Evolutionary conservation across 495 filamentous ascomycete genomes (phyloP).

Genomic region (Aspergillus leporis): DNA sequence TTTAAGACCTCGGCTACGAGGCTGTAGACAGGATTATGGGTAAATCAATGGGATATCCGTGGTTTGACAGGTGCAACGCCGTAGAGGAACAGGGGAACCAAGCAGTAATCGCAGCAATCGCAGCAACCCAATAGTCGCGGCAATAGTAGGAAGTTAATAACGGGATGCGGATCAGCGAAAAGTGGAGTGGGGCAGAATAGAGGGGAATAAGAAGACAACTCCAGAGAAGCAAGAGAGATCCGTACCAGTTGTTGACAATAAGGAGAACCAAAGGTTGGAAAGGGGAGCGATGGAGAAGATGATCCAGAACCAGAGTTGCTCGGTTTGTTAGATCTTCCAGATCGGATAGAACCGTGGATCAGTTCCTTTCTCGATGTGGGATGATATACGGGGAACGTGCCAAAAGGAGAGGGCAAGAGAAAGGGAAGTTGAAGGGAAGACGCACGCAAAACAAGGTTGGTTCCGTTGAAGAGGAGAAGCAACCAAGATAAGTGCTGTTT

Average conservation of each 20-base stretch:
- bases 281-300: conserved; percentile 3
- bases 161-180: conserved; percentile 9
- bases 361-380: neutral
- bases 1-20: neutral
- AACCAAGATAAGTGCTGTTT: neutral
- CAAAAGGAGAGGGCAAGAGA: neutral
- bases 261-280: conserved; percentile 1
- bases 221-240: too few relatives aligned
- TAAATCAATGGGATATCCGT: neutral
- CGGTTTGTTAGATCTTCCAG: conserved; percentile 4
- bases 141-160: conserved; percentile 22
- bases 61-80: neutral
- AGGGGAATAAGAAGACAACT: conserved; percentile 2
- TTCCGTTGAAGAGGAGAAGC: neutral
- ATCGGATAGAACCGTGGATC: conserved; percentile 4
- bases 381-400: neutral
- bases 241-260: neutral
- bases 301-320: neutral
- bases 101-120: conserved; percentile 10
- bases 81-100: conserved; percentile 10
- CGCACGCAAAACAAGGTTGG: neutral
- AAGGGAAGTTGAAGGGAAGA: neutral
- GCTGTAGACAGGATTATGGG: neutral
- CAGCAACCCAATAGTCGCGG: conserved; percentile 1
- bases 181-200: conserved; percentile 8